These are phyloP conservation scores for Lagerstroemia speciosa DNA, from an alignment of 345 rosid genomes.

Conservation along the genomic window DNA sequence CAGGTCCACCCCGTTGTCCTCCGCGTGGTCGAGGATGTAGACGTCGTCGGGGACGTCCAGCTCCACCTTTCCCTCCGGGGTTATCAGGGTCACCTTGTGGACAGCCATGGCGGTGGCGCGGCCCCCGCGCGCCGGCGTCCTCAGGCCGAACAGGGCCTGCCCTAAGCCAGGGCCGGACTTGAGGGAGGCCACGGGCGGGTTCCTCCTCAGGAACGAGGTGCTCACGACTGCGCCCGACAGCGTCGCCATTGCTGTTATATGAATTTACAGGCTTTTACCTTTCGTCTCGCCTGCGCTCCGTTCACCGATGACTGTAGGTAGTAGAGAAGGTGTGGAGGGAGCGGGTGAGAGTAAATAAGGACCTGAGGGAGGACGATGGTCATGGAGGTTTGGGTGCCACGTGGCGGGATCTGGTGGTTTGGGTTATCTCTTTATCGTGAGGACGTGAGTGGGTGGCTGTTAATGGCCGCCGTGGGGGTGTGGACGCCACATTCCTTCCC, in stretches of 20 bases:
- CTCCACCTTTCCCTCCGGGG: constrained; percentile 53
- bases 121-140: constrained; percentile 37
- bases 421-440: constrained; percentile 36
- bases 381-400: constrained; percentile 39
- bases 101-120: constrained; percentile 47
- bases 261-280: no score
- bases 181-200: constrained; percentile 32
- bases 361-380: constrained; percentile 5
- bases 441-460: background rate
- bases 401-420: constrained; percentile 41
- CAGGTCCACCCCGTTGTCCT: constrained; percentile 63
- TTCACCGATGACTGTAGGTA: no score
- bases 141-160: constrained; percentile 56
- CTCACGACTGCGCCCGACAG: constrained; percentile 53
- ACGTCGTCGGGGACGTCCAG: constrained; percentile 47
- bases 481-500: constrained; percentile 12
- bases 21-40: constrained; percentile 62
- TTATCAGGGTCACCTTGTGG: constrained; percentile 68
- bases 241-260: constrained; percentile 36
- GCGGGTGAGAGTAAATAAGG: background rate
- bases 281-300: no score
- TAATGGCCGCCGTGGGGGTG: constrained; percentile 1
- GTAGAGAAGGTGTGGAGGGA: no score
- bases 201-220: constrained; percentile 47
- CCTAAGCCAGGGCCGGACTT: constrained; percentile 31